A percentile compares a stretch with the other conserved stretches of the same genome.
Evolutionary conservation across 768 basidiomycete genomes (phyloP).

Genomic region (Boletus eberwhitei): DNA sequence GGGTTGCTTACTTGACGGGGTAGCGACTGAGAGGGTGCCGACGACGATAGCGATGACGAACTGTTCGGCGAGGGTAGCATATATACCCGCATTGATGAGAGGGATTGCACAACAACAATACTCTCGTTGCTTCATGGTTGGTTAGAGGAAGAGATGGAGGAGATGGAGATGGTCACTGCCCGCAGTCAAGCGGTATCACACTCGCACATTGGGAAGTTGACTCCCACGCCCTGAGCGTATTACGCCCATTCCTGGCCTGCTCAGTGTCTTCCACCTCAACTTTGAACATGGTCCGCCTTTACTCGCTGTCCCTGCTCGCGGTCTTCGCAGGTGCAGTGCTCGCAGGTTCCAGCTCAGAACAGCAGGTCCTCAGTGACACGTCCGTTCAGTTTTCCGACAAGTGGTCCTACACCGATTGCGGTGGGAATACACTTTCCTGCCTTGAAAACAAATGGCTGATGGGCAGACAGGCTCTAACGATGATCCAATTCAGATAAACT

Average conservation of each 20-base stretch:
- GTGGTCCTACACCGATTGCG: slow-evolving; percentile 75
- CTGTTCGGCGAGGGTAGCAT: slow-evolving; percentile 75
- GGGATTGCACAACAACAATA: slow-evolving; percentile 96
- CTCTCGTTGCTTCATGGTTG: slow-evolving; percentile 68
- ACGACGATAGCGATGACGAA: slow-evolving; percentile 60
- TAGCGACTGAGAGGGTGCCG: slow-evolving; percentile 72
- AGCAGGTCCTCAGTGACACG: slow-evolving; percentile 31
- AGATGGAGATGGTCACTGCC: not conserved
- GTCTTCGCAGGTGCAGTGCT: slow-evolving; percentile 23
- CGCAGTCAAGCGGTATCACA: not conserved
- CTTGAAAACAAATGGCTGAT: slow-evolving; percentile 1
- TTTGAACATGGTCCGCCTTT: slow-evolving; percentile 31
- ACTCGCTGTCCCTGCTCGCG: slow-evolving; percentile 27
- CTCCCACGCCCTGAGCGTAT: slow-evolving; percentile 20
- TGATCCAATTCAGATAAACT: slow-evolving; percentile 60
- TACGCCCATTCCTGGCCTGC: slow-evolving; percentile 21
- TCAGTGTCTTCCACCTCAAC: slow-evolving; percentile 10
- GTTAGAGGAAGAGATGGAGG: not conserved
- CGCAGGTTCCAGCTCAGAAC: slow-evolving; percentile 24
- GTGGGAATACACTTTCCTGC: slow-evolving; percentile 42
- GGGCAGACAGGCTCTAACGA: slow-evolving; percentile 37
- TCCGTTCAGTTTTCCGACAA: slow-evolving; percentile 37
- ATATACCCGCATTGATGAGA: slow-evolving; percentile 86
- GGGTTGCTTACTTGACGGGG: slow-evolving; percentile 64
- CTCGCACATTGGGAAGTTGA: slow-evolving; percentile 2